Base-by-base conservation (phyloP, 2,329 filamentous ascomycete species). In the Aspergillus quadricinctus region DNA sequence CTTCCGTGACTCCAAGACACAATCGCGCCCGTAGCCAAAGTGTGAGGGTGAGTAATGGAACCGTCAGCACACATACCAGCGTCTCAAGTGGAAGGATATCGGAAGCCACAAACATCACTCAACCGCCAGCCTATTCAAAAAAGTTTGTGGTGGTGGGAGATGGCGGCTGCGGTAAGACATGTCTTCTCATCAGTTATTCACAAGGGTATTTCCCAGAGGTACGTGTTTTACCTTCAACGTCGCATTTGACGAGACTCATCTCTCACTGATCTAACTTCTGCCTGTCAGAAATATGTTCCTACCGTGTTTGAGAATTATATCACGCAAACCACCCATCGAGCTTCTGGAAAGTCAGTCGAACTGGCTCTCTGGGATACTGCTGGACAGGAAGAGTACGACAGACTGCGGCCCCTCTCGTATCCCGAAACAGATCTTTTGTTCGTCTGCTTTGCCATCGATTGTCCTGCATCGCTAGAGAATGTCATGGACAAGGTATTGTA, bases 231-330 rank as follows among this genome's bases (percentile, higher is more conserved):
- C 25, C 41, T 48, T 25, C 9, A 14, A 28, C 10, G 41, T 31
- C 28, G 19, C 4, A 35, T 19, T 35, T 14, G 9, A 50, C 2
- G 14, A 8, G 28, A 11, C 7, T 35, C n/a, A 43, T 55, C 43
- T 63, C 29, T 31, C 7, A 43, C 14, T 14, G 35, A 31, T 43
- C 58, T 61, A 41, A 61, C 41, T 46, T 49, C 21, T 19, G 23
- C 25, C 50, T 46, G 69, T 25, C 23, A 99, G 94, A 97, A 97
- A 97, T 99, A 99, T 69, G 94, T 99, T 43, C 94, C 94, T 3
- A 99, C 94, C 2, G 94, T 99, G 52, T 99, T 99, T 75, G 94
- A 99, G 73, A 99, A 99, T 81, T 99, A 99, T 84, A 97, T 99
- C 78, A 97, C 94, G 54, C 93, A 96, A 75, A 95, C 93, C 56